Percentiles rank a stretch among this genome's conserved stretches.
These are phyloP conservation scores for Pleurotus giganteus DNA, from an alignment of 768 basidiomycete species.

Conservation along the genomic window DNA sequence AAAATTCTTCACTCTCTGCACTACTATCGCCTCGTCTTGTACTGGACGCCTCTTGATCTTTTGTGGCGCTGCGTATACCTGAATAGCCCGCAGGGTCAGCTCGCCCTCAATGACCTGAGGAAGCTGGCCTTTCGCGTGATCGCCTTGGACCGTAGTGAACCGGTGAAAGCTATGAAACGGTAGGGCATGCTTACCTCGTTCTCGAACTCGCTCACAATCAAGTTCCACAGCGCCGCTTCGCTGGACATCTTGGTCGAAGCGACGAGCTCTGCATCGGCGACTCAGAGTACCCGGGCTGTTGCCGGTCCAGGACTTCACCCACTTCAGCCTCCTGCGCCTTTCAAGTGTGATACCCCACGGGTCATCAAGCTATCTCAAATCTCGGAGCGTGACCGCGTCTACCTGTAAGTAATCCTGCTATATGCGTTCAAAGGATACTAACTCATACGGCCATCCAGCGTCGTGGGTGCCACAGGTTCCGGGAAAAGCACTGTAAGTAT, in stretches of 20 bases:
- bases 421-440: background rate
- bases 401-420: background rate
- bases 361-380: background rate
- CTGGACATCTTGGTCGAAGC: no score
- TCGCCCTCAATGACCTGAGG: background rate
- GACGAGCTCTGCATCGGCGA: no score
- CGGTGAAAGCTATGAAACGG: background rate
- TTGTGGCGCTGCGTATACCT: background rate
- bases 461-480: slow-evolving; percentile 22
- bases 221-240: no score
- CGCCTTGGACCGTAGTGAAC: background rate
- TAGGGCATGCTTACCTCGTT: background rate
- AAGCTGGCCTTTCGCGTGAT: background rate
- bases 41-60: background rate
- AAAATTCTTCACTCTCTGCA: background rate
- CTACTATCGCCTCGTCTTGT: background rate
- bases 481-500: slow-evolving; percentile 23
- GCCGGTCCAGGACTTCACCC: no score
- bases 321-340: no score
- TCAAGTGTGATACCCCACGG: no score
- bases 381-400: background rate
- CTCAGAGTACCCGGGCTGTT: no score
- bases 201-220: no score
- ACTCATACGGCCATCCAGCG: slow-evolving; percentile 9
- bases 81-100: background rate